Evolutionary conservation across 2,329 filamentous ascomycete genomes (phyloP), one percentile per base, ranked within the genome.

Genomic region (Colletotrichum australisinense): DNA sequence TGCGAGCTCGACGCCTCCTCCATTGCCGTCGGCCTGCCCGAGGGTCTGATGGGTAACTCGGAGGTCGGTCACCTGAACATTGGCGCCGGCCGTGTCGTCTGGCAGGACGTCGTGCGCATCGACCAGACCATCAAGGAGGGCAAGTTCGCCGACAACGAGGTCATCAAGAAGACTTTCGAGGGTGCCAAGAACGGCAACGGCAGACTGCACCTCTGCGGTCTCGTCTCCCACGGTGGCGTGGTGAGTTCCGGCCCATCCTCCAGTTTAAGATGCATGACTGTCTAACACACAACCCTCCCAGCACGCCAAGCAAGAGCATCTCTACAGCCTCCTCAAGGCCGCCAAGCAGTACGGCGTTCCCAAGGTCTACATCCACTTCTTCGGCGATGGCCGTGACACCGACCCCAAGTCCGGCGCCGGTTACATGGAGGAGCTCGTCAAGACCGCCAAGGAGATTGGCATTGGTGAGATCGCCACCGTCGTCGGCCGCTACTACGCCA

Each of bases 21-120:
- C 56, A 90, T 98, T 74, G 97, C 97, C 58, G 97, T 99, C 76
- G 97, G 97, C 77, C 91, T 99, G 66, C 97, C 97, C 24, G 95
- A 99, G 83, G 97, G 97, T 73, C 88, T 99, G 77, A 99, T 99
- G 97, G 97, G 97, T 77, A 99, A 99, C 89, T 97, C 94, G 78
- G 97, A 99, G 85, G 97, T 99, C 83, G 97, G 97, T 75, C 97
- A 99, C 85, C 86, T 99, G 87, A 99, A 99, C 89, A 98, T 99
- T 83, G 97, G 97, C 79, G 97, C 97, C 73, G 97, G 97, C 72
- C 91, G 97, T 80, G 97, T 99, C 74, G 97, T 99, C 79, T 99
- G 97, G 97, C 97, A 99, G 85, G 96, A 97, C 83, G 94, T 97
- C 76, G 97, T 99, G 77, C 94, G 97, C 80, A 99, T 99, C 85